Evolutionary conservation across 78 protist genomes (phyloP).

Genomic region (Pigoraptor vietnamica): DNA sequence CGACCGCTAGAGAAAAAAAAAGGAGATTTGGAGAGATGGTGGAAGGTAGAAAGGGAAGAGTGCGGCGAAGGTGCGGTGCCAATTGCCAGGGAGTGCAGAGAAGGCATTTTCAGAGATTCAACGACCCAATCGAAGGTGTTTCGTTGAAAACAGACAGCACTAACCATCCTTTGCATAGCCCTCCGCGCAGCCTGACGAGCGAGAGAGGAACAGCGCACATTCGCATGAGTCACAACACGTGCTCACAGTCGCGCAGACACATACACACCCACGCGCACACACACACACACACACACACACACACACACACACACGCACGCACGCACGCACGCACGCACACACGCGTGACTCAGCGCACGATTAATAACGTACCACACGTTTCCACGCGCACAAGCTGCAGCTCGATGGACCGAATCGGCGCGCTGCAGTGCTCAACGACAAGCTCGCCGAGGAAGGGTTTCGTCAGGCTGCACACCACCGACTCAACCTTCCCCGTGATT

Average conservation of each 20-base stretch:
- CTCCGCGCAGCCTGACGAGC: constrained; percentile 45
- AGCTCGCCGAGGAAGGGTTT: constrained; percentile 58
- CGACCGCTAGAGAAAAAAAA: neutral
- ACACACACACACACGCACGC: too few relatives aligned
- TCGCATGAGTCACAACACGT: too few relatives aligned
- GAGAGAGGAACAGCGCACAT: neutral
- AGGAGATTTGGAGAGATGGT: neutral
- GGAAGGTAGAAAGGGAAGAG: neutral
- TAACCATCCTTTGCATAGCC: constrained; percentile 51
- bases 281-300: too few relatives aligned
- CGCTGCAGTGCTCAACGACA: constrained; percentile 44
- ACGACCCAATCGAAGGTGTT: neutral
- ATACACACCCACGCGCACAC: too few relatives aligned
- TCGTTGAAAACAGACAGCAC: neutral
- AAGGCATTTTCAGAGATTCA: too few relatives aligned
- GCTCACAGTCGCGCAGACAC: too few relatives aligned
- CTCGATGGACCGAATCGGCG: constrained; percentile 71
- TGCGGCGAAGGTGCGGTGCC: neutral
- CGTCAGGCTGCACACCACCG: constrained; percentile 47
- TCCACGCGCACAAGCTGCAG: constrained; percentile 88
- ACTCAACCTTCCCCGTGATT: constrained; percentile 61
- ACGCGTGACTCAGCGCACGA: neutral
- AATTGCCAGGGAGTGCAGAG: too few relatives aligned
- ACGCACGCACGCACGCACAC: too few relatives aligned
- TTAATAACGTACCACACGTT: neutral